Evolutionary conservation across 306 rosid species (phyloP).

Genomic region (Albizia julibrissin): DNA sequence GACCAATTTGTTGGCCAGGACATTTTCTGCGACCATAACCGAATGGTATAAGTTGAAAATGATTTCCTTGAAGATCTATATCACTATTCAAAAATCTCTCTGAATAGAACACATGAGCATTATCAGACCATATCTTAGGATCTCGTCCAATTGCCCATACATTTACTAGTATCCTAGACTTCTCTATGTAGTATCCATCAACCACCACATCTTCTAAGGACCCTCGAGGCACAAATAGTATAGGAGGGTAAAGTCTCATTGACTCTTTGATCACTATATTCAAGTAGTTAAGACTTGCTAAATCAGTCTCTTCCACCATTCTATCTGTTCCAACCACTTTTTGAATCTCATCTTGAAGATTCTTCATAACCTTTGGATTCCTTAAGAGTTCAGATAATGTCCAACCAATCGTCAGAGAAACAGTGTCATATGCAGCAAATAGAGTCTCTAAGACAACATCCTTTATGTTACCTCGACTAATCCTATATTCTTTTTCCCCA

Average conservation of each 20-base stretch:
- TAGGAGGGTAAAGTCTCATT: constrained; percentile 30
- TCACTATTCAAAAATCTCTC: constrained; percentile 32
- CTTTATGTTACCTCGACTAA: too few relatives aligned
- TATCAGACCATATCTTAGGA: not conserved
- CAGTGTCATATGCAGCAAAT: too few relatives aligned
- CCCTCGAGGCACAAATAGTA: constrained; percentile 15
- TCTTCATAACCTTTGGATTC: constrained; percentile 40
- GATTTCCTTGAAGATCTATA: constrained; percentile 14
- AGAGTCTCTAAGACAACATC: too few relatives aligned
- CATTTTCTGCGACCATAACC: constrained; percentile 44
- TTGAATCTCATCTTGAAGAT: constrained; percentile 37
- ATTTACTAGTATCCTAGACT: constrained; percentile 28
- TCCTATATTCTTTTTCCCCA: too few relatives aligned
- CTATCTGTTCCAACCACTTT: constrained; percentile 13
- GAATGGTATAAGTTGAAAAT: constrained; percentile 35
- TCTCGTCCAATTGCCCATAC: constrained; percentile 42
- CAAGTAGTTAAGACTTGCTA: constrained; percentile 38
- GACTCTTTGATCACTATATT: constrained; percentile 40
- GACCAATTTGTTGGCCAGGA: constrained; percentile 38
- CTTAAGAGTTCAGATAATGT: not conserved
- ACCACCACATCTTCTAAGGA: constrained; percentile 2
- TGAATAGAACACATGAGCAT: constrained; percentile 30
- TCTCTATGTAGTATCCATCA: constrained; percentile 32
- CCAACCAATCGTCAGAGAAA: constrained; percentile 31
- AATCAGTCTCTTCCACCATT: constrained; percentile 33